Evolutionary conservation across 2,329 filamentous ascomycete species (phyloP).

Genomic region (Talaromyces sp.): DNA sequence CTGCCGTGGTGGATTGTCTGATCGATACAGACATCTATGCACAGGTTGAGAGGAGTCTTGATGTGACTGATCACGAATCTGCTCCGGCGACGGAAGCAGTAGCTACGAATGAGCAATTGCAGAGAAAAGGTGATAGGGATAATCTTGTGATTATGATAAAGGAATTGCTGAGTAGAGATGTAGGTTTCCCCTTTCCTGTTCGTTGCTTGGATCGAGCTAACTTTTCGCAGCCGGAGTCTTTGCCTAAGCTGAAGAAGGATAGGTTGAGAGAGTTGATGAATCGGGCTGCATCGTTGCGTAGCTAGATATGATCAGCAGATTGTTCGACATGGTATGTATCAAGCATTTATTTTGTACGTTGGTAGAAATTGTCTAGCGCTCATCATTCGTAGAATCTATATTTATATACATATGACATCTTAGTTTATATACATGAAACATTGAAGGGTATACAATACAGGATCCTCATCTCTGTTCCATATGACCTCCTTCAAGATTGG

Average conservation of each 20-base stretch:
- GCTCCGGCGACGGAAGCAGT: neutral
- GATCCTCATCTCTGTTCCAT: neutral
- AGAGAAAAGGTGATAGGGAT: constrained; percentile 38
- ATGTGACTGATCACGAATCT: constrained; percentile 21
- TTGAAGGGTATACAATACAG: neutral
- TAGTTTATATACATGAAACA: neutral
- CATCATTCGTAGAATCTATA: constrained; percentile 10
- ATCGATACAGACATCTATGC: constrained; percentile 34
- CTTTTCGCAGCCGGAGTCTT: constrained; percentile 26
- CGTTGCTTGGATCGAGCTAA: neutral
- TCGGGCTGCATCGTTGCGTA: constrained; percentile 21
- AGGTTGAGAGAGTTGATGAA: constrained; percentile 32
- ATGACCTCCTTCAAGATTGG: neutral
- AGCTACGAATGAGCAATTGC: constrained; percentile 26
- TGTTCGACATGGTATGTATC: neutral
- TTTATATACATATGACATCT: neutral
- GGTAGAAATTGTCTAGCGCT: constrained; percentile 4
- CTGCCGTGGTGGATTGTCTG: constrained; percentile 35
- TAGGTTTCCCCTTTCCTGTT: constrained; percentile 24
- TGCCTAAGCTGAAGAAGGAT: constrained; percentile 27
- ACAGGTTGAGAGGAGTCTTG: constrained; percentile 34
- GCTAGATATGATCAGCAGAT: neutral
- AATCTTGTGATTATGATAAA: constrained; percentile 41
- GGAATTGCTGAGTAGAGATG: constrained; percentile 38
- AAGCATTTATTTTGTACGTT: neutral